A percentile compares a stretch with the other conserved stretches of the same genome.
phyloP scores from a whole-genome alignment of 768 basidiomycete species.

The Cyathus striatus region DNA sequence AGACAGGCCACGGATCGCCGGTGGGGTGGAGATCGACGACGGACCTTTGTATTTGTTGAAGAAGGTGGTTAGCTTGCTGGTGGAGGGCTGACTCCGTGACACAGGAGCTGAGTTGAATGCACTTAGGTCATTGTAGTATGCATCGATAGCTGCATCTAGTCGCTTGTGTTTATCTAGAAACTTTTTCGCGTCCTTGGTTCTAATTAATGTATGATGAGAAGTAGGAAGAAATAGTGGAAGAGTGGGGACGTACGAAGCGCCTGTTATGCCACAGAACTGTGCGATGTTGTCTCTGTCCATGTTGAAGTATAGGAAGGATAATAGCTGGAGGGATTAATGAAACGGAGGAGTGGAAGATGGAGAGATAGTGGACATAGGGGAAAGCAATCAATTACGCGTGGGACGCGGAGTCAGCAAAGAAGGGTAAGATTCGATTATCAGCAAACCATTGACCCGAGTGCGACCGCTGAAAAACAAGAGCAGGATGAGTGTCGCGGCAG shows the following conservation, averaged over 20 bases:
- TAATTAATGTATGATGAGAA: constrained; percentile 24
- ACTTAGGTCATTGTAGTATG: constrained; percentile 58
- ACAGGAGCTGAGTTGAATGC: constrained; percentile 20
- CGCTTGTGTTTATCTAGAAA: constrained; percentile 68
- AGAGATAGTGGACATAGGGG: background rate
- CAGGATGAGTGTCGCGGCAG: no score
- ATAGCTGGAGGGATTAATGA: background rate
- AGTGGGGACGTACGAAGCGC: constrained; percentile 52
- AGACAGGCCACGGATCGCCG: background rate
- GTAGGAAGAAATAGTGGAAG: constrained; percentile 8
- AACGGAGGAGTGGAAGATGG: background rate
- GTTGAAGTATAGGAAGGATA: constrained; percentile 1
- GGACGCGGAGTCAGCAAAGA: constrained; percentile 5
- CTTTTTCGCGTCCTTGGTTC: constrained; percentile 55
- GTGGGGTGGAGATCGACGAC: constrained; percentile 3
- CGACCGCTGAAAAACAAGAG: background rate
- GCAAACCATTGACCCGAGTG: background rate
- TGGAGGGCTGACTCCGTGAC: constrained; percentile 27
- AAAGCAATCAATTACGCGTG: constrained; percentile 2
- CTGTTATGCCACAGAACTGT: constrained; percentile 66
- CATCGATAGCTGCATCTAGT: constrained; percentile 69
- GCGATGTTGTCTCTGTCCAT: constrained; percentile 43
- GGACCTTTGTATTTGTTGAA: constrained; percentile 71
- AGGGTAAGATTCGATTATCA: background rate
- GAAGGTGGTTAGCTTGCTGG: constrained; percentile 47